Conservation (phyloP, 257 asterid species). For the Rauvolfia tetraphylla region DNA sequence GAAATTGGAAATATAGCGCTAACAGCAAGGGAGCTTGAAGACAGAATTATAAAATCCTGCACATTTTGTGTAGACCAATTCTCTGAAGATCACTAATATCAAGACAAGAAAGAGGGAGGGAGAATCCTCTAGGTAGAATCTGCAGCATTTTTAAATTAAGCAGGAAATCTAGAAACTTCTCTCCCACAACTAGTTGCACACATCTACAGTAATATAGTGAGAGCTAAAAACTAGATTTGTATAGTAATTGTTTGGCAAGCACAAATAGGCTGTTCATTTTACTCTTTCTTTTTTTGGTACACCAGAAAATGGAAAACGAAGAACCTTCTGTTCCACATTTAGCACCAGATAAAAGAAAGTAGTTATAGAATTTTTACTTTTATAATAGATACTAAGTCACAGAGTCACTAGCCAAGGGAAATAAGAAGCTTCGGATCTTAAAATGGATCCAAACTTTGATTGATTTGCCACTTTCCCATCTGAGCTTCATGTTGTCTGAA, state of each 20-base stretch:
- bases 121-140: not conserved
- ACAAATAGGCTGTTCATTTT: not conserved
- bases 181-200: no score
- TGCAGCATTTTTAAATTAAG: not conserved
- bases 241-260: not conserved
- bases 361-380: no score
- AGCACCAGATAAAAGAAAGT: not conserved
- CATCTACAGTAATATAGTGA: not conserved
- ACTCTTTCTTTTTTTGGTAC: not conserved
- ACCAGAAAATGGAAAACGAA: not conserved
- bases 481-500: not conserved
- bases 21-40: no score
- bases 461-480: not conserved
- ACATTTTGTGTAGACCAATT: not conserved
- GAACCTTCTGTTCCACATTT: not conserved
- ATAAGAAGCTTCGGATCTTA: not conserved
- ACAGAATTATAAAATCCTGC: not conserved
- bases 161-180: no score
- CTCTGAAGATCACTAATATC: not conserved
- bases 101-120: not conserved
- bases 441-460: not conserved
- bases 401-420: not conserved
- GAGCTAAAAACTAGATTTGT: not conserved
- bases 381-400: no score
- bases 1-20: not conserved